Evolutionary conservation across 2,329 filamentous ascomycete genomes (phyloP).

Genomic region (Arthroderma sp.): DNA sequence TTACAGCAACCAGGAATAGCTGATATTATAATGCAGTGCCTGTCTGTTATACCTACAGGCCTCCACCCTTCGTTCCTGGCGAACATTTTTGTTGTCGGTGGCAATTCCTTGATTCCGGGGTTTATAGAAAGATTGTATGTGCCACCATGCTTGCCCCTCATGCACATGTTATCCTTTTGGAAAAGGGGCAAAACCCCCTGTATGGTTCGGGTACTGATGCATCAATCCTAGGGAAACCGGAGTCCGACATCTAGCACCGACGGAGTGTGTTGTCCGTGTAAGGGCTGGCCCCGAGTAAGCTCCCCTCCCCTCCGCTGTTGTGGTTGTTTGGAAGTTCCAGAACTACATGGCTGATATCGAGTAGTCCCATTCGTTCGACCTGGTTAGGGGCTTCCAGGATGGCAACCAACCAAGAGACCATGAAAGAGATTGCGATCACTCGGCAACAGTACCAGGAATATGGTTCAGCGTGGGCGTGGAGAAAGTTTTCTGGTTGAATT

Average conservation of each 20-base stretch:
- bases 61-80: constrained; percentile 73
- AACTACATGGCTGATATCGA: constrained; percentile 2
- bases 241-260: constrained; percentile 57
- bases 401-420: constrained; percentile 52
- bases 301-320: constrained; percentile 4
- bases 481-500: constrained; percentile 46
- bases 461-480: constrained; percentile 61
- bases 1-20: constrained; percentile 72
- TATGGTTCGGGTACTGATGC: constrained; percentile 15
- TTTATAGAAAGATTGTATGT: constrained; percentile 63
- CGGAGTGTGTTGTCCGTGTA: constrained; percentile 67
- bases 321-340: constrained; percentile 2
- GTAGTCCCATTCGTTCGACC: constrained; percentile 58
- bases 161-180: background rate
- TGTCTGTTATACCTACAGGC: constrained; percentile 63
- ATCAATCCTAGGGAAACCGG: constrained; percentile 45
- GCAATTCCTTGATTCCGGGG: constrained; percentile 66
- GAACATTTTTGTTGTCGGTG: constrained; percentile 81
- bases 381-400: constrained; percentile 78
- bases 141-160: background rate
- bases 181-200: background rate
- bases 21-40: constrained; percentile 67
- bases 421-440: constrained; percentile 62
- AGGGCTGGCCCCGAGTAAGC: constrained; percentile 51
- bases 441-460: constrained; percentile 84